A percentile compares a stretch with the other conserved stretches of the same genome.
These are phyloP conservation scores for Naematelia aurantialba DNA, from an alignment of 768 basidiomycete species.

Conservation along the genomic window DNA sequence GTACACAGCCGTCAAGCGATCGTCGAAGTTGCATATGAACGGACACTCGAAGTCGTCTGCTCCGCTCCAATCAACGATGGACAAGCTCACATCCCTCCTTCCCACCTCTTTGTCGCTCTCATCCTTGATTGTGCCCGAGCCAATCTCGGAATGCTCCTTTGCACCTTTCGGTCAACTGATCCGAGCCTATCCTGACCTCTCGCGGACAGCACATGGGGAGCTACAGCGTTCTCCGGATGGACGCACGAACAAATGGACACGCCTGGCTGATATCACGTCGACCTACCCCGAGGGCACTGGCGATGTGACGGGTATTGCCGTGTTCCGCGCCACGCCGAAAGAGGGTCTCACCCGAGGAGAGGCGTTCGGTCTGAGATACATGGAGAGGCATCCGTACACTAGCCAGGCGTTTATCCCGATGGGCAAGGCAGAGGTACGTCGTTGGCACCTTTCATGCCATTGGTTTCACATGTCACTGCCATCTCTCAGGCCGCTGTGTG, in stretches of 20 bases:
- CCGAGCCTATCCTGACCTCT: slow-evolving; percentile 69
- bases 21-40: neutral
- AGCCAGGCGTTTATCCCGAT: slow-evolving; percentile 95
- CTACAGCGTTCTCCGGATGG: slow-evolving; percentile 78
- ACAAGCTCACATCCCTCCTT: slow-evolving; percentile 8
- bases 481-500: neutral
- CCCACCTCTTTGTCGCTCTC: slow-evolving; percentile 5
- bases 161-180: slow-evolving; percentile 83
- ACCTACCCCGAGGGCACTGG: slow-evolving; percentile 61
- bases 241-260: slow-evolving; percentile 83
- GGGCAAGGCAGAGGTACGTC: slow-evolving; percentile 56
- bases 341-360: slow-evolving; percentile 54
- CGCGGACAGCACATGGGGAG: slow-evolving; percentile 51
- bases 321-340: slow-evolving; percentile 75
- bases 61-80: slow-evolving; percentile 6
- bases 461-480: neutral
- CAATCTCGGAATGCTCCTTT: slow-evolving; percentile 78
- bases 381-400: slow-evolving; percentile 81
- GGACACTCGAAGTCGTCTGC: too few relatives aligned
- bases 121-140: slow-evolving; percentile 43
- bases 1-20: slow-evolving; percentile 12
- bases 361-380: slow-evolving; percentile 61
- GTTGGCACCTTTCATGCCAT: neutral
- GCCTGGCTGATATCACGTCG: slow-evolving; percentile 56
- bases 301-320: slow-evolving; percentile 69